phyloP scores from a whole-genome alignment of 768 basidiomycete genomes.

The Termitomyces bulborhizus region DNA sequence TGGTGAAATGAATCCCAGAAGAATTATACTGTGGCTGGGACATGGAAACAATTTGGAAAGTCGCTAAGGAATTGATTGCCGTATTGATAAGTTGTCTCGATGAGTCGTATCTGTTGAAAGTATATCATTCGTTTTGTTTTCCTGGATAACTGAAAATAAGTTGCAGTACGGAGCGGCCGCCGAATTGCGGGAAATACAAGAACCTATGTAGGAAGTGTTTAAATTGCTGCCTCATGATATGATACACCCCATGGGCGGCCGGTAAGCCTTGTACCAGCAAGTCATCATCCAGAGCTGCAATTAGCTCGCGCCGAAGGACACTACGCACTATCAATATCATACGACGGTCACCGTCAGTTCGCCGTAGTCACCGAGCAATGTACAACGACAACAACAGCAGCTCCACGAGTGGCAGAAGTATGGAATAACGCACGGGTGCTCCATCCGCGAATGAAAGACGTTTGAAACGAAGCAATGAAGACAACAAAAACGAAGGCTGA shows the following conservation, averaged over 20 bases:
- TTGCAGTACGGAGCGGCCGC: neutral
- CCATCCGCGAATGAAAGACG: neutral
- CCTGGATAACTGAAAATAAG: neutral
- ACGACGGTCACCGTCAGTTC: constrained; percentile 19
- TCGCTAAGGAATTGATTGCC: too few species aligned
- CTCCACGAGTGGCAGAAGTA: neutral
- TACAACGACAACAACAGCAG: neutral
- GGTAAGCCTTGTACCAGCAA: neutral
- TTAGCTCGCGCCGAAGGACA: neutral
- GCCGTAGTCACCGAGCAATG: constrained; percentile 39
- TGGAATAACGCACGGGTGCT: too few species aligned
- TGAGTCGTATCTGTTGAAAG: neutral
- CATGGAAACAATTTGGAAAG: neutral
- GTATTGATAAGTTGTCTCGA: neutral
- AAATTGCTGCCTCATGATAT: neutral
- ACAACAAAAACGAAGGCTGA: neutral
- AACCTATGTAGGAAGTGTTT: neutral
- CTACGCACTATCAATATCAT: neutral
- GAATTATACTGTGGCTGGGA: neutral
- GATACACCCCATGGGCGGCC: neutral
- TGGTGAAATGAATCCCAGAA: constrained; percentile 33
- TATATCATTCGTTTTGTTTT: neutral
- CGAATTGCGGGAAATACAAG: too few species aligned
- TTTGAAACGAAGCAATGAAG: neutral
- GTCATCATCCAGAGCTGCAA: neutral